Conservation (phyloP, 148 eudicot genomes). For the Rhododendron henanense region DNA sequence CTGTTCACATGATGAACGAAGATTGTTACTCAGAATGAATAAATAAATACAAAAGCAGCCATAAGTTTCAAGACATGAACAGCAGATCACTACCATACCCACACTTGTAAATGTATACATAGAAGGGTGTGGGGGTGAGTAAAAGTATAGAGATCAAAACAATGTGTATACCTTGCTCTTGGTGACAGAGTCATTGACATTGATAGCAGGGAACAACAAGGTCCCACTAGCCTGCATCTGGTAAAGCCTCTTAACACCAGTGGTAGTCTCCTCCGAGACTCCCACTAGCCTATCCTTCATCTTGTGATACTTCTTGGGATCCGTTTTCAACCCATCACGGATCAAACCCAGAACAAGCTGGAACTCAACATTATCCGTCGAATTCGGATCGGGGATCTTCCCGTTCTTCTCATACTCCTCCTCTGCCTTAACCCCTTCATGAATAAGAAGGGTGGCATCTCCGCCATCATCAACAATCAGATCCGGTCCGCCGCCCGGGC, state of each 20-base stretch:
- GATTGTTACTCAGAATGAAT: not conserved
- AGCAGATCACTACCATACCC: not conserved
- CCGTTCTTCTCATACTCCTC: constrained; percentile 67
- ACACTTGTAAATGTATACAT: not conserved
- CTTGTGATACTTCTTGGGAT: constrained; percentile 76
- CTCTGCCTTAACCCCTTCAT: constrained; percentile 98
- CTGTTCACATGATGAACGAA: constrained; percentile 30
- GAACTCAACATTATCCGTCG: constrained; percentile 80
- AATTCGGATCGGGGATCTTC: constrained; percentile 63
- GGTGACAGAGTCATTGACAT: constrained; percentile 96
- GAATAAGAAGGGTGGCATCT: constrained; percentile 83
- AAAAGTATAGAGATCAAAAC: not conserved
- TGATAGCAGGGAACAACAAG: constrained; percentile 91
- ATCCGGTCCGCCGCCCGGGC: constrained; percentile 87
- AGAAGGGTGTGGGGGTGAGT: not conserved
- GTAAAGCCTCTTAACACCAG: constrained; percentile 98
- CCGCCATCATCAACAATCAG: constrained; percentile 96
- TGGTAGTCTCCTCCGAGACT: constrained; percentile 97
- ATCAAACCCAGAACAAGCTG: constrained; percentile 78
- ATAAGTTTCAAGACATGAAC: too few species aligned
- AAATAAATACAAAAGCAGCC: too few species aligned
- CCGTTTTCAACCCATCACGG: constrained; percentile 65
- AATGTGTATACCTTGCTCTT: constrained; percentile 81
- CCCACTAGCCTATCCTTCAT: constrained; percentile 88
- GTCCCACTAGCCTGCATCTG: constrained; percentile 84